These are phyloP conservation scores for Prosopis cineraria DNA, from an alignment of 306 rosid species.

Conservation along the genomic window DNA sequence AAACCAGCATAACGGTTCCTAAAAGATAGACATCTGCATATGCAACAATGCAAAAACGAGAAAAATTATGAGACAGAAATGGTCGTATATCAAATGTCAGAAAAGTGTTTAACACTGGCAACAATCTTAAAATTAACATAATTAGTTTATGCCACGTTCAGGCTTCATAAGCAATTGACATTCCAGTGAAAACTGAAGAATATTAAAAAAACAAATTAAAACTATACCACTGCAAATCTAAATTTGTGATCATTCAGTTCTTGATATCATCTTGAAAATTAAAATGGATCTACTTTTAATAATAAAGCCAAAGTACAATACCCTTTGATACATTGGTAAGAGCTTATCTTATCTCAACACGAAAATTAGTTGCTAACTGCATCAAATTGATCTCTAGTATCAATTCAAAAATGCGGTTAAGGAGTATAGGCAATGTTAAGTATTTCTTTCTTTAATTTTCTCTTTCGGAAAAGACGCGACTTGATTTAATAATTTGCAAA, in stretches of 20 bases:
- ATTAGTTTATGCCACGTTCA: not conserved
- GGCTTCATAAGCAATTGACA: constrained; percentile 1
- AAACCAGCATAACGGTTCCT: constrained; percentile 98
- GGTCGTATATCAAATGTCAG: not conserved
- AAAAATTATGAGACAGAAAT: constrained; percentile 5
- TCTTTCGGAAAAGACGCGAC: not conserved
- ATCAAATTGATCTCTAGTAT: not conserved
- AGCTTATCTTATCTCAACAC: not conserved
- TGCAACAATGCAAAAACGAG: constrained; percentile 37
- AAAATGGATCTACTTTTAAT: not conserved
- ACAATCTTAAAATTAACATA: not conserved
- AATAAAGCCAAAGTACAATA: not conserved
- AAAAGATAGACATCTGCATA: constrained; percentile 83
- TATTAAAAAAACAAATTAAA: not conserved
- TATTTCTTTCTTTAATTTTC: not conserved
- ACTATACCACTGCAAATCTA: not conserved
- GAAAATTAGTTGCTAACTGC: not conserved
- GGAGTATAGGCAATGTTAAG: not conserved
- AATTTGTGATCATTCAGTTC: not conserved
- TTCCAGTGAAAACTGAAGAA: not conserved
- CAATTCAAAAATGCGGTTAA: not conserved
- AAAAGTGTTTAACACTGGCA: not conserved
- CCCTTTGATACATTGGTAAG: not conserved
- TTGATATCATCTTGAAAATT: not conserved
- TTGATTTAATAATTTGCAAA: not conserved